A percentile compares a stretch with the other conserved stretches of the same genome.
These are phyloP conservation scores for Microcos paniculata DNA, from an alignment of 345 rosid species.

Conservation along the genomic window DNA sequence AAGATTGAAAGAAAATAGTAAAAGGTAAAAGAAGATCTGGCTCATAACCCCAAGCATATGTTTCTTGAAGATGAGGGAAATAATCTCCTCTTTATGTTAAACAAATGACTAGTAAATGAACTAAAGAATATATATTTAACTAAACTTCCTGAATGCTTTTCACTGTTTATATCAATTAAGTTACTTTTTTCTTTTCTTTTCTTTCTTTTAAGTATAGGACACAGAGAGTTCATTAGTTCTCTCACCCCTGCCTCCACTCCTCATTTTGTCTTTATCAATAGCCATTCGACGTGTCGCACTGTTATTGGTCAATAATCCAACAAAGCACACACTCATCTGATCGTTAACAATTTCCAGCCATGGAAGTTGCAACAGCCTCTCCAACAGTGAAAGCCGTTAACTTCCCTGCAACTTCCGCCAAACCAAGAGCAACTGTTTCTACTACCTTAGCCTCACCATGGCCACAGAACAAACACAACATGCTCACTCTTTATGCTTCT, in stretches of 20 bases:
- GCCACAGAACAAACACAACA: constrained; percentile 23
- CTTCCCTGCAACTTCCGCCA: constrained; percentile 29
- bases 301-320: background rate
- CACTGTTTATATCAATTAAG: background rate
- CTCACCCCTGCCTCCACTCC: no score
- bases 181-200: no score
- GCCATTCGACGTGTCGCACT: background rate
- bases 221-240: background rate
- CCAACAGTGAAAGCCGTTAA: constrained; percentile 31
- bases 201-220: background rate
- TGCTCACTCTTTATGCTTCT: constrained; percentile 13
- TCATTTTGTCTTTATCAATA: background rate
- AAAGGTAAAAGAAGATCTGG: background rate
- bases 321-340: background rate
- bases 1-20: background rate
- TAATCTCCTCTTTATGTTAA: background rate
- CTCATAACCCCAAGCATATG: background rate
- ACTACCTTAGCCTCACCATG: constrained; percentile 27
- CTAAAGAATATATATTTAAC: background rate
- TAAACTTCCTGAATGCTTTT: background rate
- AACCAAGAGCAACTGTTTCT: constrained; percentile 11
- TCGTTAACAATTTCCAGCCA: background rate
- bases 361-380: background rate
- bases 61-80: background rate
- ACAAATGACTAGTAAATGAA: background rate